phyloP scores from a whole-genome alignment of 2,329 filamentous ascomycete genomes.

The Diaporthe batatas region DNA sequence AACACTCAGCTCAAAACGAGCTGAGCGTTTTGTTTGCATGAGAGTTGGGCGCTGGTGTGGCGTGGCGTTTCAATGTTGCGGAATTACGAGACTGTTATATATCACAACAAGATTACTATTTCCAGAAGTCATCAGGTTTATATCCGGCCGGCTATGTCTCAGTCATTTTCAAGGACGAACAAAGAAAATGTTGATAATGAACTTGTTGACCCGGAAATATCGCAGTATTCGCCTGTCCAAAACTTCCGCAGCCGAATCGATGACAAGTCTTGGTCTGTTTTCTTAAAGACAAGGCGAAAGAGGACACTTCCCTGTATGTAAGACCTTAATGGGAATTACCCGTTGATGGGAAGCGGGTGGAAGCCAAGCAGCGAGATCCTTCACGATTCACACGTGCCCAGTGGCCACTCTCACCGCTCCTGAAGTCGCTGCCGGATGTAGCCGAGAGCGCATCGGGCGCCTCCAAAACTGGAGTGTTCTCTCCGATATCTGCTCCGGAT shows the following conservation, averaged over 20 bases:
- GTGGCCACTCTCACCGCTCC: slow-evolving; percentile 1
- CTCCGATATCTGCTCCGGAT: background rate
- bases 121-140: no score
- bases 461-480: background rate
- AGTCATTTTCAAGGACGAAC: no score
- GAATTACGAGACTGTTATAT: background rate
- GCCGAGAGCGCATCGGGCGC: background rate
- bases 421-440: background rate
- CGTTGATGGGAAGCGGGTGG: background rate
- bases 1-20: background rate
- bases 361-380: background rate
- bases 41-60: background rate
- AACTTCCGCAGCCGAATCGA: no score
- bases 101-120: background rate
- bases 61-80: background rate
- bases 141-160: no score
- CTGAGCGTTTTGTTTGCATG: background rate
- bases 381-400: background rate
- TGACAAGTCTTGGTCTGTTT: no score
- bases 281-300: no score
- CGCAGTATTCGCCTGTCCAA: no score
- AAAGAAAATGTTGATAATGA: no score
- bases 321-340: no score
- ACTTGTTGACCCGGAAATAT: no score
- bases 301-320: no score